Evolutionary conservation across 106 monocot species (phyloP).

Genomic region (Posidonia australis): DNA sequence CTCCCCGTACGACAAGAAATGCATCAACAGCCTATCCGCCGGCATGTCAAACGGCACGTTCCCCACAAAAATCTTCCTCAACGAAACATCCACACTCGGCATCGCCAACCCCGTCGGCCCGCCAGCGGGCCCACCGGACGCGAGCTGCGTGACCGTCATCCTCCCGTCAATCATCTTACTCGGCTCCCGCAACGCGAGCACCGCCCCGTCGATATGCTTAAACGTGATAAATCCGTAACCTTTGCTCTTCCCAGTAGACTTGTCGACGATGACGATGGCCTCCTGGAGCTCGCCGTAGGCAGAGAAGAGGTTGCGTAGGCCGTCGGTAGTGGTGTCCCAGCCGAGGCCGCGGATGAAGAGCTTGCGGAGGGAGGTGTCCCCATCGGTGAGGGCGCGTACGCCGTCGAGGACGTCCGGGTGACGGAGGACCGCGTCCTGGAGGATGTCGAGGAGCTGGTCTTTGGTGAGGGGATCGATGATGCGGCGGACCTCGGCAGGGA

Average conservation of each 20-base stretch:
- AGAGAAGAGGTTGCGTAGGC: constrained; percentile 57
- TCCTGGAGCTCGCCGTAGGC: constrained; percentile 76
- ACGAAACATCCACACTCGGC: constrained; percentile 29
- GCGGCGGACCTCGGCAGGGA: constrained; percentile 42
- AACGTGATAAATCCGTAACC: constrained; percentile 91
- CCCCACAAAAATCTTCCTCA: constrained; percentile 74
- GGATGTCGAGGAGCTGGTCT: constrained; percentile 61
- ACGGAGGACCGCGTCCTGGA: constrained; percentile 35
- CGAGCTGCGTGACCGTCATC: constrained; percentile 75
- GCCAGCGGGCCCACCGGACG: constrained; percentile 33
- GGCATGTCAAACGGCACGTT: constrained; percentile 70
- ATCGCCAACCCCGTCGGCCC: constrained; percentile 4
- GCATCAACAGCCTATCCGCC: constrained; percentile 46
- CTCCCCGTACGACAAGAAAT: constrained; percentile 72
- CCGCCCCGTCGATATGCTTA: constrained; percentile 55
- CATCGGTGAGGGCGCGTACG: constrained; percentile 45
- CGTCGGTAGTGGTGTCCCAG: constrained; percentile 77
- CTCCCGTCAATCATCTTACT: constrained; percentile 86
- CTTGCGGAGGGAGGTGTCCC: constrained; percentile 58
- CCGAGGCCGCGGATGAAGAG: constrained; percentile 93
- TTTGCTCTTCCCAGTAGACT: constrained; percentile 65
- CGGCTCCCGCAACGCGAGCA: constrained; percentile 75
- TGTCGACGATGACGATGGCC: constrained; percentile 72
- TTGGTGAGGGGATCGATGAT: constrained; percentile 42
- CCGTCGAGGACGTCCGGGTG: constrained; percentile 29